Evolutionary conservation across 805 yeast species (phyloP).

Genomic region (Candida schatavii): DNA sequence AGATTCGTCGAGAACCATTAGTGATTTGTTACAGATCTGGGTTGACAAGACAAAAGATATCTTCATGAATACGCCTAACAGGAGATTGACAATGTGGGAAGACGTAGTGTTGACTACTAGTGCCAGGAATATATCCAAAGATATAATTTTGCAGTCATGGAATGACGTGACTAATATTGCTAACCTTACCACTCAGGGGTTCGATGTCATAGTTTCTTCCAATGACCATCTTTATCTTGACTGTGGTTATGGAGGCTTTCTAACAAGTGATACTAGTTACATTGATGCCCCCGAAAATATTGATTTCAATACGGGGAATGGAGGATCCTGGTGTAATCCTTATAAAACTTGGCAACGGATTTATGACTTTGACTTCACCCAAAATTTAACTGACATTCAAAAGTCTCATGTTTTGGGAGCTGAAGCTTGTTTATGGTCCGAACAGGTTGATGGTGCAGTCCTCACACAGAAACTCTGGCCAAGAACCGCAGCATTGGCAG

Average conservation of each 20-base stretch:
- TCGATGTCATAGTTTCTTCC: slow-evolving; percentile 38
- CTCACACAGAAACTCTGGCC: slow-evolving; percentile 37
- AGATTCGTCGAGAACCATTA: slow-evolving; percentile 19
- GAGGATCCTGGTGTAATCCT: slow-evolving; percentile 43
- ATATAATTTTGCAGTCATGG: slow-evolving; percentile 38
- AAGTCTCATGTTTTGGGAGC: slow-evolving; percentile 33
- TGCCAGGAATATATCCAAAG: slow-evolving; percentile 26
- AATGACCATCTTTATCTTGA: slow-evolving; percentile 34
- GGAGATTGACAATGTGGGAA: slow-evolving; percentile 41
- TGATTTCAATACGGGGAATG: slow-evolving; percentile 27
- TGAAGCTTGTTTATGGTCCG: slow-evolving; percentile 40
- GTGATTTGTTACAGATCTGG: slow-evolving; percentile 29
- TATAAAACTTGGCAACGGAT: slow-evolving; percentile 45
- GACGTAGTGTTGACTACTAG: slow-evolving; percentile 25
- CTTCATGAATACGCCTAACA: slow-evolving; percentile 17
- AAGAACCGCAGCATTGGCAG: slow-evolving; percentile 40
- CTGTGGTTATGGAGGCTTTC: slow-evolving; percentile 40
- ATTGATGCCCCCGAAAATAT: slow-evolving; percentile 18
- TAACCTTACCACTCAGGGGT: slow-evolving; percentile 29
- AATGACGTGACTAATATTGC: slow-evolving; percentile 18
- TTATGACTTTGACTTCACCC: slow-evolving; percentile 32
- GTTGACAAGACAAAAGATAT: slow-evolving; percentile 33
- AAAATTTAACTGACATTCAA: slow-evolving; percentile 27
- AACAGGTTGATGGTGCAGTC: slow-evolving; percentile 31
- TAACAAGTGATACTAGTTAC: slow-evolving; percentile 33